Conservation (phyloP, 176 grass and related monocot species). For the Saccharum officinarum region DNA sequence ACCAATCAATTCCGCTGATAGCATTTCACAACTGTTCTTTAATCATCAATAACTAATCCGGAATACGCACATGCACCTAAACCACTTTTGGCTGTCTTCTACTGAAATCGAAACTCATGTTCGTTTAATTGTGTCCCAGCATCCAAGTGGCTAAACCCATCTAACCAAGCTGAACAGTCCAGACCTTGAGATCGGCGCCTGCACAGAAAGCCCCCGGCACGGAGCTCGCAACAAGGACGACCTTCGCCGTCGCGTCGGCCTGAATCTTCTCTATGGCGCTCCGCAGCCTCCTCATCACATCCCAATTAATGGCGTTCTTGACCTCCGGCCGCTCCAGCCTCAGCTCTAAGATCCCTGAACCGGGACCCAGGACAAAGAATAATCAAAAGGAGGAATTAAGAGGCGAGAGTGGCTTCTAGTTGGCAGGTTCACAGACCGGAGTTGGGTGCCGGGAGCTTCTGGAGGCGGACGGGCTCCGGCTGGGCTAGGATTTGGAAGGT, state of each 20-base stretch:
- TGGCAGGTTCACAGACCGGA: conserved; percentile 33
- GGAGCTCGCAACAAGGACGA: conserved; percentile 73
- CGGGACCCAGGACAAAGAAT: not conserved
- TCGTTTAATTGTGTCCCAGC: not conserved
- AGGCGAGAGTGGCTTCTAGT: not conserved
- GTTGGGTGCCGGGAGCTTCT: conserved; percentile 53
- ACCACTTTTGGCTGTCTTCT: not conserved
- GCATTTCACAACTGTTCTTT: not conserved
- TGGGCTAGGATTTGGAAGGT: conserved; percentile 45
- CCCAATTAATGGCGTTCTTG: conserved; percentile 87
- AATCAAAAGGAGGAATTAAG: not conserved
- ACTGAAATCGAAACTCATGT: not conserved
- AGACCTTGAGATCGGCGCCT: conserved; percentile 88
- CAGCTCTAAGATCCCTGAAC: conserved; percentile 71
- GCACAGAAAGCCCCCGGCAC: conserved; percentile 78
- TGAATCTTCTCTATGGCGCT: conserved; percentile 45
- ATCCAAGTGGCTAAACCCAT: not conserved
- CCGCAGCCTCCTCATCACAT: conserved; percentile 52
- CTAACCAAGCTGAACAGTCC: not conserved
- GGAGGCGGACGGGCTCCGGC: conserved; percentile 42
- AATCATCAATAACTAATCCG: not conserved
- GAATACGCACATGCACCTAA: conserved; percentile 12
- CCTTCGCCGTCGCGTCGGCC: conserved; percentile 55
- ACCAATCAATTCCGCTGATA: not conserved
- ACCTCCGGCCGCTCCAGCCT: conserved; percentile 63